A percentile compares a stretch with the other conserved stretches of the same genome.
Conservation (phyloP, 2,329 filamentous ascomycete genomes). For the Exophiala sp. region DNA sequence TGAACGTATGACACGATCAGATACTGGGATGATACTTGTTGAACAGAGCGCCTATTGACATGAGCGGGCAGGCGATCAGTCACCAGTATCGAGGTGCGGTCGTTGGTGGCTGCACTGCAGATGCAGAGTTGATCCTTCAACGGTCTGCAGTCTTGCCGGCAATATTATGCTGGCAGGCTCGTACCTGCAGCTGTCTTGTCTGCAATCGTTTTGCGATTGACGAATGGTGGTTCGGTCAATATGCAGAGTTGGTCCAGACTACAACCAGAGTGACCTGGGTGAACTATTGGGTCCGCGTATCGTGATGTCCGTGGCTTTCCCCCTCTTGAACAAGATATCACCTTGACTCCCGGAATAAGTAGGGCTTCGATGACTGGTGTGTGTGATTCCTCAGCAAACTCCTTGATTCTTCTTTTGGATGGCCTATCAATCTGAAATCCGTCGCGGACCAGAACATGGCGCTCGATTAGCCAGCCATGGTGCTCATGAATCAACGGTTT, state of each 20-base stretch:
- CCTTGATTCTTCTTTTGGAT: background rate
- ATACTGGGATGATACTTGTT: constrained; percentile 8
- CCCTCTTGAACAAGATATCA: background rate
- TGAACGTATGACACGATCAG: background rate
- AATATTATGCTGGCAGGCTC: constrained; percentile 3
- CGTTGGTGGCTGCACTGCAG: constrained; percentile 20
- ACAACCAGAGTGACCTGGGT: constrained; percentile 10
- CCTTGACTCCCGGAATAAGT: too few species aligned
- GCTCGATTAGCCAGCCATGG: constrained; percentile 15
- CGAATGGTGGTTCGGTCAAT: constrained; percentile 15
- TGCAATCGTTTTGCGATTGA: constrained; percentile 9
- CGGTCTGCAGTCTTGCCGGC: constrained; percentile 15
- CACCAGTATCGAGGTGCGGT: constrained; percentile 4
- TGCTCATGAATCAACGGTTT: constrained; percentile 1
- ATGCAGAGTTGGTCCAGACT: constrained; percentile 15
- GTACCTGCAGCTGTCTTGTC: constrained; percentile 21
- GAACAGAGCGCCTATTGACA: constrained; percentile 2
- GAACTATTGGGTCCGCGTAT: background rate
- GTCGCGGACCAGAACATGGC: constrained; percentile 21
- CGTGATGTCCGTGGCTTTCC: constrained; percentile 4
- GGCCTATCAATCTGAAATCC: constrained; percentile 6
- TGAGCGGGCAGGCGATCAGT: background rate
- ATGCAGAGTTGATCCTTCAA: constrained; percentile 7
- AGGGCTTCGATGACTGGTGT: background rate
- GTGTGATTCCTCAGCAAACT: constrained; percentile 2